A percentile compares a stretch with the other conserved stretches of the same genome.
These are phyloP conservation scores for Didymella segeticola DNA, from an alignment of 2,329 filamentous ascomycete species.

Conservation along the genomic window DNA sequence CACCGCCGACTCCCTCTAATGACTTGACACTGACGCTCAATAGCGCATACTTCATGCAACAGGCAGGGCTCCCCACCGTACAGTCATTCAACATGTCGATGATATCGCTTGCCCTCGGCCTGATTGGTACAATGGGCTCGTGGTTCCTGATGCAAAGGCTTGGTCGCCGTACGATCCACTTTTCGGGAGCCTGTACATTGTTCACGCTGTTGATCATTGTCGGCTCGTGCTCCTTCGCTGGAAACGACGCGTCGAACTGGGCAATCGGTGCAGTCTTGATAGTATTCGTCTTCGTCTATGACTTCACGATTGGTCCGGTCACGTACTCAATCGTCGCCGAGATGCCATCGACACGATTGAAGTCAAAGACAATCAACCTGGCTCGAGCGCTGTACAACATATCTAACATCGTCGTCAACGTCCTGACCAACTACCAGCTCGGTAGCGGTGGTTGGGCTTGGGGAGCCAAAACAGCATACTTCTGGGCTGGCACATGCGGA, in stretches of 20 bases:
- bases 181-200: conserved; percentile 66
- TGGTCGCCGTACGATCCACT: conserved; percentile 76
- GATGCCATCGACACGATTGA: conserved; percentile 78
- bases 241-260: conserved; percentile 55
- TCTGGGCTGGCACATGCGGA: conserved; percentile 81
- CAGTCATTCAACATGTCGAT: conserved; percentile 55
- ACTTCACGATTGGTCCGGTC: conserved; percentile 85
- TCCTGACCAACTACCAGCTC: conserved; percentile 65
- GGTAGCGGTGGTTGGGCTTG: conserved; percentile 74
- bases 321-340: conserved; percentile 88
- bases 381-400: conserved; percentile 78
- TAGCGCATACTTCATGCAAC: conserved; percentile 55
- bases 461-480: conserved; percentile 84
- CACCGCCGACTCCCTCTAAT: no score
- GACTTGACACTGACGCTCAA: conserved; percentile 9
- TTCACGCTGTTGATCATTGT: conserved; percentile 76
- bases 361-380: conserved; percentile 88
- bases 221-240: conserved; percentile 74
- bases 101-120: conserved; percentile 68
- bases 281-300: conserved; percentile 70
- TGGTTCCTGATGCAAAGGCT: conserved; percentile 83
- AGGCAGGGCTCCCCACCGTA: conserved; percentile 51
- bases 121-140: conserved; percentile 78
- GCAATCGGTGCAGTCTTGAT: conserved; percentile 43
- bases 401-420: conserved; percentile 78